Evolutionary conservation across 2,329 filamentous ascomycete genomes (phyloP).

Genomic region (Stagonosporopsis vannaccii): DNA sequence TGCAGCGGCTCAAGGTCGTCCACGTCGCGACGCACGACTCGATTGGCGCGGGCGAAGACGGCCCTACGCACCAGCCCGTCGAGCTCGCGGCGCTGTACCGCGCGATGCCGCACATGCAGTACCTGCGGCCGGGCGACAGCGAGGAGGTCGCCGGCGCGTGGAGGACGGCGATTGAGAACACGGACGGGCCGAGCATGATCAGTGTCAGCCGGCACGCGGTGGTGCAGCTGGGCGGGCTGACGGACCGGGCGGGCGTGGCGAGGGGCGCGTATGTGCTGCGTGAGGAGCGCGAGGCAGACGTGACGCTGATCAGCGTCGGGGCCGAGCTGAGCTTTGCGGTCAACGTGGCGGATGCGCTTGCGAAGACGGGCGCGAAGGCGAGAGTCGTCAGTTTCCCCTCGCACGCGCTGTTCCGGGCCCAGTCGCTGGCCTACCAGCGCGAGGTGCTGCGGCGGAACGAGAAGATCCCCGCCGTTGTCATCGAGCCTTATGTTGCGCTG

Average conservation of each 20-base stretch:
- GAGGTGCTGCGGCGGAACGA: conserved; percentile 53
- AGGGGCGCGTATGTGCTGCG: conserved; percentile 58
- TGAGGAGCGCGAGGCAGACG: conserved; percentile 52
- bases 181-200: conserved; percentile 55
- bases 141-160: conserved; percentile 66
- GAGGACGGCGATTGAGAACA: conserved; percentile 54
- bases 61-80: conserved; percentile 69
- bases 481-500: conserved; percentile 66
- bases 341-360: conserved; percentile 46
- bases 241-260: conserved; percentile 51
- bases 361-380: conserved; percentile 47
- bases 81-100: conserved; percentile 65
- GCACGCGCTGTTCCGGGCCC: conserved; percentile 58
- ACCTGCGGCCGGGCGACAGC: conserved; percentile 66
- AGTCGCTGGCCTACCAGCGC: conserved; percentile 56
- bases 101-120: conserved; percentile 68
- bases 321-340: conserved; percentile 57
- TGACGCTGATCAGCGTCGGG: conserved; percentile 57
- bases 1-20: conserved; percentile 63
- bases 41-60: conserved; percentile 63
- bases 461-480: conserved; percentile 60
- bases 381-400: conserved; percentile 61
- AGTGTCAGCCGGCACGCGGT: conserved; percentile 55
- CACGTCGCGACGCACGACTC: conserved; percentile 69
- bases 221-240: conserved; percentile 50